A percentile compares a stretch with the other conserved stretches of the same genome.
These are phyloP conservation scores for Immersiporthe knoxdaviesiana DNA, from an alignment of 2,329 filamentous ascomycete species.

Conservation along the genomic window DNA sequence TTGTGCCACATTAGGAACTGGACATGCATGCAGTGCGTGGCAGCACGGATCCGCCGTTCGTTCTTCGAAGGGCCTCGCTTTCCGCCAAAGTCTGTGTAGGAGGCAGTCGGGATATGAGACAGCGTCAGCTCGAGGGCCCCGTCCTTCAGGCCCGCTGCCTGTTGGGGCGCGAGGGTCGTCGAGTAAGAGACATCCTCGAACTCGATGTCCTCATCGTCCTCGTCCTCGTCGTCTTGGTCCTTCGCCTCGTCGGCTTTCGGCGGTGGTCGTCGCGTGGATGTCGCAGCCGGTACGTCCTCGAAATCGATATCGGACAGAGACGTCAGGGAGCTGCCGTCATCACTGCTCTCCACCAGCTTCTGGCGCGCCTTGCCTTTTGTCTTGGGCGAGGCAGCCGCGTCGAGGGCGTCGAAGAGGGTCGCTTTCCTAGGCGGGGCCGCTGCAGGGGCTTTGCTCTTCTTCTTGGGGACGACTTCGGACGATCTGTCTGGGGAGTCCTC, in stretches of 20 bases:
- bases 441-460: constrained; percentile 37
- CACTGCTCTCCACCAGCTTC: constrained; percentile 44
- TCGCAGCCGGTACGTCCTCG: constrained; percentile 48
- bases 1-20: constrained; percentile 90
- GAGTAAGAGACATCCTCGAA: constrained; percentile 60
- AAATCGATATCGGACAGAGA: constrained; percentile 63
- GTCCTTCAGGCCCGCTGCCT: constrained; percentile 50
- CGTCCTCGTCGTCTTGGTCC: constrained; percentile 49
- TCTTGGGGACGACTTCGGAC: constrained; percentile 36
- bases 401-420: constrained; percentile 65
- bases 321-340: constrained; percentile 53
- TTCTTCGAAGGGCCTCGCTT: constrained; percentile 88
- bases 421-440: constrained; percentile 50
- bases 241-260: constrained; percentile 39
- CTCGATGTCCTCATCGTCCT: constrained; percentile 65
- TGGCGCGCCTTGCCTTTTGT: constrained; percentile 18
- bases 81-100: constrained; percentile 62
- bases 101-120: constrained; percentile 46
- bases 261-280: constrained; percentile 47
- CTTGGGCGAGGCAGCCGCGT: constrained; percentile 49
- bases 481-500: constrained; percentile 44
- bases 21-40: constrained; percentile 88
- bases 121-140: constrained; percentile 78
- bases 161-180: constrained; percentile 39
- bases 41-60: constrained; percentile 75